Evolutionary conservation across 2,329 filamentous ascomycete species (phyloP).

Genomic region (Pseudogymnoascus sp.): DNA sequence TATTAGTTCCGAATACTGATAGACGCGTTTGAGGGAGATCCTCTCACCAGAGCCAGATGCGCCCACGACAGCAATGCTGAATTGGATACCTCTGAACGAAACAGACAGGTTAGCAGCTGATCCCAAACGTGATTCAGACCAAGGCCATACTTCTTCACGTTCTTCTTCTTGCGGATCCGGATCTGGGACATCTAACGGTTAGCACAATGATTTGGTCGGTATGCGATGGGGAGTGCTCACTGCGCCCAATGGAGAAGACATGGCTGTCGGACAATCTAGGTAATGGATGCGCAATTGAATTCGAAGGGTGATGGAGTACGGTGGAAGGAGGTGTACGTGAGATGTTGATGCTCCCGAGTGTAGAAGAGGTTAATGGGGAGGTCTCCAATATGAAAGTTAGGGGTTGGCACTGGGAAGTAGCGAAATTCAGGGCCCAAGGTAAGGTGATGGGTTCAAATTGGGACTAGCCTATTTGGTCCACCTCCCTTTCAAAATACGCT

Average conservation of each 20-base stretch:
- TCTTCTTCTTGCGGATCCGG: slow-evolving; percentile 99
- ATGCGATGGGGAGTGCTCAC: slow-evolving; percentile 32
- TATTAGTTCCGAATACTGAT: slow-evolving; percentile 11
- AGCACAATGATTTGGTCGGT: slow-evolving; percentile 19
- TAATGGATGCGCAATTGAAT: slow-evolving; percentile 2
- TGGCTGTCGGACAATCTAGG: slow-evolving; percentile 25
- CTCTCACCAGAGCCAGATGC: slow-evolving; percentile 90
- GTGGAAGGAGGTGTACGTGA: slow-evolving; percentile 11
- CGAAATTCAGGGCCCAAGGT: slow-evolving; percentile 9
- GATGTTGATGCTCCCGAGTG: slow-evolving; percentile 19
- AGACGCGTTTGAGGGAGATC: slow-evolving; percentile 8
- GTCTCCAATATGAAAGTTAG: slow-evolving; percentile 10
- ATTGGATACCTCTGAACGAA: slow-evolving; percentile 67
- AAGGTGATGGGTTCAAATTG: slow-evolving; percentile 6
- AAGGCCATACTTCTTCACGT: slow-evolving; percentile 56
- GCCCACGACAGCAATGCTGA: slow-evolving; percentile 99
- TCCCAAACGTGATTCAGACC: neutral
- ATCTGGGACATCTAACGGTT: slow-evolving; percentile 45
- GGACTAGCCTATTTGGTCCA: slow-evolving; percentile 4
- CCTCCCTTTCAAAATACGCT: slow-evolving; percentile 5
- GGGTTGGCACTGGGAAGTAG: slow-evolving; percentile 7
- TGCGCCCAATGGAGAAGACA: slow-evolving; percentile 45
- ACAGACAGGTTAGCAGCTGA: slow-evolving; percentile 50
- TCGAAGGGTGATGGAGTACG: neutral
- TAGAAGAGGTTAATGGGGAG: slow-evolving; percentile 11